These are phyloP conservation scores for Radiomyces spectabilis DNA, from an alignment of 192 early-diverging fungal species.

Conservation along the genomic window DNA sequence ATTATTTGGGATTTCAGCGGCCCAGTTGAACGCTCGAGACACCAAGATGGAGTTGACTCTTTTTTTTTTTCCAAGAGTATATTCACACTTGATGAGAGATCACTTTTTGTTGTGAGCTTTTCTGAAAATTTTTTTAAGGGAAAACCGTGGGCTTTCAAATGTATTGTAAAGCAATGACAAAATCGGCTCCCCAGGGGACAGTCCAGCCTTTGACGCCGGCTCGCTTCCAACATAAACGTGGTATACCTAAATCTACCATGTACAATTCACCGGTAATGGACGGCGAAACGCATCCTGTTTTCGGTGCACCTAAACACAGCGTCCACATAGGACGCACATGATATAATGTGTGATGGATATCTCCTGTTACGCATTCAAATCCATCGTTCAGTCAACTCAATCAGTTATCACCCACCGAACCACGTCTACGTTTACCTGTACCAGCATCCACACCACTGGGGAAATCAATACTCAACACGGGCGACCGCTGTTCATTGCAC, in stretches of 20 bases:
- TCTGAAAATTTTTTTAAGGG: too few species aligned
- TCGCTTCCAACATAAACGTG: slow-evolving; percentile 55
- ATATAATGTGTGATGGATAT: slow-evolving; percentile 33
- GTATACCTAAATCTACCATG: slow-evolving; percentile 71
- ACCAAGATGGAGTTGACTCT: too few species aligned
- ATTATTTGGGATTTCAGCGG: too few species aligned
- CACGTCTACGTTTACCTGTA: slow-evolving; percentile 27
- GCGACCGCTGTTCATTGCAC: slow-evolving; percentile 59
- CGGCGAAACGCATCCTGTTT: slow-evolving; percentile 47
- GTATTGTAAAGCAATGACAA: slow-evolving; percentile 48
- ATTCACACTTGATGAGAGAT: too few species aligned
- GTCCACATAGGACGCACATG: slow-evolving; percentile 68
- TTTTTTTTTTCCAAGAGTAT: too few species aligned
- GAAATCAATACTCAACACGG: slow-evolving; percentile 59
- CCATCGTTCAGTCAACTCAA: not conserved
- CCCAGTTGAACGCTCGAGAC: too few species aligned
- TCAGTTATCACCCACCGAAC: not conserved
- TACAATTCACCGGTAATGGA: slow-evolving; percentile 63
- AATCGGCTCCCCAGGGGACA: slow-evolving; percentile 57
- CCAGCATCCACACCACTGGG: slow-evolving; percentile 58
- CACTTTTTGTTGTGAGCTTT: too few species aligned
- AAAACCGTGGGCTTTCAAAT: too few species aligned
- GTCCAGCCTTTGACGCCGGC: slow-evolving; percentile 40
- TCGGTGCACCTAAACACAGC: slow-evolving; percentile 69
- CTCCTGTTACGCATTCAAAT: slow-evolving; percentile 22